Percentiles rank a stretch among this genome's conserved stretches.
These are phyloP conservation scores for Apiospora rasikravindrae DNA, from an alignment of 2,329 filamentous ascomycete species.

Conservation along the genomic window DNA sequence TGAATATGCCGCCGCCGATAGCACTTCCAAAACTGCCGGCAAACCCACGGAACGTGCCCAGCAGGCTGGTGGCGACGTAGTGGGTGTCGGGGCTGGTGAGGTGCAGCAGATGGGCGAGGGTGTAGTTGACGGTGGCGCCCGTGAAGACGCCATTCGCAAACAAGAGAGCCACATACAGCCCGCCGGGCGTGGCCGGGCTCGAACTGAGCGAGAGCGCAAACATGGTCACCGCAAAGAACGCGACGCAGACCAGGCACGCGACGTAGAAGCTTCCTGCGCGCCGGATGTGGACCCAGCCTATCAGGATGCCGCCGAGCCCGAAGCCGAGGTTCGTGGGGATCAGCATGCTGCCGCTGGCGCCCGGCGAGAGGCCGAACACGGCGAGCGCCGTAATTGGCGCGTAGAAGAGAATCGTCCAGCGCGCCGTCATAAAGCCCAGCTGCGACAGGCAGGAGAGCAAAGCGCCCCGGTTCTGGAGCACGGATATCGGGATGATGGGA, in stretches of 20 bases:
- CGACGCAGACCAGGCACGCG: slow-evolving; percentile 63
- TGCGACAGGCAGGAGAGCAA: slow-evolving; percentile 77
- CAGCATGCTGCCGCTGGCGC: slow-evolving; percentile 74
- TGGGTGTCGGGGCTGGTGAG: slow-evolving; percentile 70
- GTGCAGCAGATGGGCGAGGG: slow-evolving; percentile 79
- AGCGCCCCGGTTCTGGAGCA: slow-evolving; percentile 73
- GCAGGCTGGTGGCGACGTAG: slow-evolving; percentile 75
- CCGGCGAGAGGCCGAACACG: slow-evolving; percentile 71
- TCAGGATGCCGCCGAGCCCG: slow-evolving; percentile 72
- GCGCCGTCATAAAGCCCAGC: slow-evolving; percentile 78
- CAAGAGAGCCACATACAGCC: slow-evolving; percentile 62
- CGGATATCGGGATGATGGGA: slow-evolving; percentile 75
- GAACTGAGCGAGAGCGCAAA: slow-evolving; percentile 59
- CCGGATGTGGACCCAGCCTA: slow-evolving; percentile 77
- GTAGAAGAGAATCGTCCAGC: slow-evolving; percentile 84
- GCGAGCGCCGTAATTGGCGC: slow-evolving; percentile 80
- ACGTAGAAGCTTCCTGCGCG: slow-evolving; percentile 75
- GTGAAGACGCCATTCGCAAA: slow-evolving; percentile 75
- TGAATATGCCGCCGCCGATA: slow-evolving; percentile 78
- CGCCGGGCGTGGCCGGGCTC: slow-evolving; percentile 54
- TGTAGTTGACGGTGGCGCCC: slow-evolving; percentile 79
- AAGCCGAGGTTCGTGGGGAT: slow-evolving; percentile 85
- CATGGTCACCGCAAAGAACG: slow-evolving; percentile 66
- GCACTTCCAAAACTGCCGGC: slow-evolving; percentile 81
- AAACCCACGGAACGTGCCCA: slow-evolving; percentile 82